Conservation (phyloP, 2,329 filamentous ascomycete species). For the Ceratocystis smalleyi region DNA sequence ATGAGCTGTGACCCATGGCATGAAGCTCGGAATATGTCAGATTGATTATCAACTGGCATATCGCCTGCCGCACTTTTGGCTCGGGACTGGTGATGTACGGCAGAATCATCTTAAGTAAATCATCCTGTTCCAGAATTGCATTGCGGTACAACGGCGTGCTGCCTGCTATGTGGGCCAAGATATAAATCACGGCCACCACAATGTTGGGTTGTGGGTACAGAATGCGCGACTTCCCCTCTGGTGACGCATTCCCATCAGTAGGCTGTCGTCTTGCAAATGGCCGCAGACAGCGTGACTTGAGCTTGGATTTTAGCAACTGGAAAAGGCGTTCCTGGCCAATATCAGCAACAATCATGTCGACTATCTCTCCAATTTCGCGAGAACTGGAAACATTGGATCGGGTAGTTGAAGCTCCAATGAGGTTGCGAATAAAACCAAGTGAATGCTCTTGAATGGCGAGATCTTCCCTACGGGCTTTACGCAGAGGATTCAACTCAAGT, state of each 20-base stretch:
- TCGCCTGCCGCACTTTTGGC: constrained; percentile 56
- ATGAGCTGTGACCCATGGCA: constrained; percentile 38
- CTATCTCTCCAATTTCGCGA: constrained; percentile 51
- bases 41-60: constrained; percentile 76
- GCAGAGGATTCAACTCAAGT: constrained; percentile 19
- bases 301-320: constrained; percentile 62
- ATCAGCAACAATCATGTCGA: constrained; percentile 64
- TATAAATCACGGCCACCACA: constrained; percentile 60
- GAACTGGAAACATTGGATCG: constrained; percentile 27
- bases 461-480: constrained; percentile 60
- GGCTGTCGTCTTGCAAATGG: constrained; percentile 33
- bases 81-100: constrained; percentile 59
- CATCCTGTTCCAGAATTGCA: constrained; percentile 58
- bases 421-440: constrained; percentile 75
- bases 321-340: constrained; percentile 68
- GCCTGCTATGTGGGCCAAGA: constrained; percentile 78
- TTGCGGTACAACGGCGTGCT: constrained; percentile 64
- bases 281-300: constrained; percentile 46
- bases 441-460: constrained; percentile 81
- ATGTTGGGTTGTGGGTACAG: constrained; percentile 51
- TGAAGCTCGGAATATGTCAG: constrained; percentile 69
- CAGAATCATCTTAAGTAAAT: constrained; percentile 56
- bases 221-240: constrained; percentile 30
- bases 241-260: constrained; percentile 17
- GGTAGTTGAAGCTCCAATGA: constrained; percentile 35